A percentile compares a stretch with the other conserved stretches of the same genome.
Evolutionary conservation across 2,329 filamentous ascomycete species (phyloP).

Genomic region (Cytospora leucostoma): DNA sequence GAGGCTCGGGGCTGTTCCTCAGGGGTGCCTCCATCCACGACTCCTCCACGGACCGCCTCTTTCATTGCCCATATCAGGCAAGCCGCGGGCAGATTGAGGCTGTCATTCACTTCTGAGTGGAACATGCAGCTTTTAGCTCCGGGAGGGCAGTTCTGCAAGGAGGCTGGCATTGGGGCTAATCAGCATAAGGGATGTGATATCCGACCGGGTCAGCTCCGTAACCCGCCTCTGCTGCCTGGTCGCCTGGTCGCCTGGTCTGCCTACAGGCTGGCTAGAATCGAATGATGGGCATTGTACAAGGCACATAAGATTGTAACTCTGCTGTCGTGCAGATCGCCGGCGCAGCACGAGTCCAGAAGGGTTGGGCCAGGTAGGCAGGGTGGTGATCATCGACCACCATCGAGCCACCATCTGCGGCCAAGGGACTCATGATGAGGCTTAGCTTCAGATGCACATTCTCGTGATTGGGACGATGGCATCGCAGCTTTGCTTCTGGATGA

Average conservation of each 20-base stretch:
- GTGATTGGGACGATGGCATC: constrained; percentile 22
- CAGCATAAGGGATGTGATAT: background rate
- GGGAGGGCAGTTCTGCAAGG: constrained; percentile 1
- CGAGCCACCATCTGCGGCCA: constrained; percentile 16
- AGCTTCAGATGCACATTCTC: background rate
- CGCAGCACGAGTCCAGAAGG: background rate
- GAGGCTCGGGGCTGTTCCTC: constrained; percentile 2
- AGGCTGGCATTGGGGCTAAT: background rate
- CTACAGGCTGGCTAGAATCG: background rate
- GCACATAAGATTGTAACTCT: background rate
- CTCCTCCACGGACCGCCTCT: background rate
- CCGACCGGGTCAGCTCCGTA: constrained; percentile 1
- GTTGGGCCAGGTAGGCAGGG: background rate
- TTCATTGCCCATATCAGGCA: background rate
- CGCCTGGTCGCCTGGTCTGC: constrained; percentile 14
- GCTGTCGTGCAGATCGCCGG: constrained; percentile 17
- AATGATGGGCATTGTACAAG: background rate
- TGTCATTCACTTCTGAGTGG: background rate
- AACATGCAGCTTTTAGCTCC: constrained; percentile 12
- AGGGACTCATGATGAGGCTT: background rate
- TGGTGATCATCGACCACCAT: background rate
- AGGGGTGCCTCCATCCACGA: background rate
- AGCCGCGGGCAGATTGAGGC: constrained; percentile 10
- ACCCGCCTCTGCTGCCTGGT: constrained; percentile 1
- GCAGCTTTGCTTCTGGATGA: constrained; percentile 11